A percentile compares a stretch with the other conserved stretches of the same genome.
Evolutionary conservation across 2,329 filamentous ascomycete genomes (phyloP).

Genomic region (Pseudocercospora macadamiae): DNA sequence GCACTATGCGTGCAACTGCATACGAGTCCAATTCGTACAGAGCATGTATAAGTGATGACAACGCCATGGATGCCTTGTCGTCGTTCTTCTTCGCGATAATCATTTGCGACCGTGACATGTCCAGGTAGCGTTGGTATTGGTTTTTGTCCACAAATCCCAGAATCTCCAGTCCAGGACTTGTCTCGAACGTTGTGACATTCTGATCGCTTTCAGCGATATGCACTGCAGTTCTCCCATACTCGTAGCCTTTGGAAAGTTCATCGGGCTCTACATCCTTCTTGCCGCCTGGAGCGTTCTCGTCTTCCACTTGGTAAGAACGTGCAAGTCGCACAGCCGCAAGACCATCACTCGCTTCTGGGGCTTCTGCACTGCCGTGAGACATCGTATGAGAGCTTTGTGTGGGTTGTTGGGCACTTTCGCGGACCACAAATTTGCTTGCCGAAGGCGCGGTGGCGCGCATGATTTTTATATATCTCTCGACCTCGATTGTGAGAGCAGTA

Average conservation of each 20-base stretch:
- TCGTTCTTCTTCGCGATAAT: constrained; percentile 78
- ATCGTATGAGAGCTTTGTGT: constrained; percentile 59
- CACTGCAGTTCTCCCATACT: constrained; percentile 90
- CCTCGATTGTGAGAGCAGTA: constrained; percentile 76
- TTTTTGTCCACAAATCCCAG: constrained; percentile 78
- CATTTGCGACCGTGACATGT: constrained; percentile 78
- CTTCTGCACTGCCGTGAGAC: constrained; percentile 34
- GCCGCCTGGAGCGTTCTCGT: constrained; percentile 72
- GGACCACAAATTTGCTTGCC: constrained; percentile 74
- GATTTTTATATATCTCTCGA: constrained; percentile 89
- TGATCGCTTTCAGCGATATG: constrained; percentile 84
- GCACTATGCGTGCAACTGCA: constrained; percentile 81
- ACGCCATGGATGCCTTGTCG: constrained; percentile 77
- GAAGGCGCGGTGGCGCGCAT: constrained; percentile 73
- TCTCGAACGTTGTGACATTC: constrained; percentile 86
- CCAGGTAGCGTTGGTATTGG: constrained; percentile 77
- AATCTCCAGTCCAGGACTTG: constrained; percentile 73
- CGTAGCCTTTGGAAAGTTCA: constrained; percentile 86
- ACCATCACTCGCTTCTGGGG: constrained; percentile 42
- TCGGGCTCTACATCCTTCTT: constrained; percentile 82
- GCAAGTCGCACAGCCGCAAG: constrained; percentile 74
- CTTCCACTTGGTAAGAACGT: constrained; percentile 79
- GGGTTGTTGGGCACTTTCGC: constrained; percentile 53
- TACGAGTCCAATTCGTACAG: constrained; percentile 83
- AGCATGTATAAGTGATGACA: constrained; percentile 88